Conservation (phyloP, 2,329 filamentous ascomycete genomes). For the Nothophaeocryptopus gaeumannii region DNA sequence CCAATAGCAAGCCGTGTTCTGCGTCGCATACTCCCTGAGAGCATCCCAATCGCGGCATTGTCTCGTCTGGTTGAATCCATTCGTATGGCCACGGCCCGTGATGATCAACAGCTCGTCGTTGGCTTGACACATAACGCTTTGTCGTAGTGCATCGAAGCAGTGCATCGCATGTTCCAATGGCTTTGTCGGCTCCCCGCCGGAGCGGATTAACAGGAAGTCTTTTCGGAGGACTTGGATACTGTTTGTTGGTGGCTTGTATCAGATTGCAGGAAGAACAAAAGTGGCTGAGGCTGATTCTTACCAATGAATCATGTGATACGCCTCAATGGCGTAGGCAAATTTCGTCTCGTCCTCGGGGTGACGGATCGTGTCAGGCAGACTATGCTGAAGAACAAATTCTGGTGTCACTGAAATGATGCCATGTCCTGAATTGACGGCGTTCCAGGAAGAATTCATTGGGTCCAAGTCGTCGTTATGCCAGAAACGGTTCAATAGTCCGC, state of each 20-base stretch:
- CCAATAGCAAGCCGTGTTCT: slow-evolving; percentile 13
- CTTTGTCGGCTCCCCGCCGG: not conserved
- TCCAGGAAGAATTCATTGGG: slow-evolving; percentile 6
- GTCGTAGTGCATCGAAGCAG: slow-evolving; percentile 14
- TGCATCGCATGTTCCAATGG: slow-evolving; percentile 10
- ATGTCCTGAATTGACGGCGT: slow-evolving; percentile 5
- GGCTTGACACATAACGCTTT: slow-evolving; percentile 7
- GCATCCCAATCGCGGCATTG: slow-evolving; percentile 12
- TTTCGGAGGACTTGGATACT: not conserved
- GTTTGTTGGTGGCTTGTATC: not conserved
- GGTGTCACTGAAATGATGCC: slow-evolving; percentile 5
- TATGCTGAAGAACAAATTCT: not conserved
- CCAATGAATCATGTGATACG: slow-evolving; percentile 15
- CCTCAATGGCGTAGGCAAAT: slow-evolving; percentile 10
- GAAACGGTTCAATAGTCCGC: slow-evolving; percentile 3
- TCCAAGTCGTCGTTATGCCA: slow-evolving; percentile 3
- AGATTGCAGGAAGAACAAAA: not conserved
- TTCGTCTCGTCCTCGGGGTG: slow-evolving; percentile 2
- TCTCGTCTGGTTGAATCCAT: slow-evolving; percentile 2
- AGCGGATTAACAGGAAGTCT: not conserved
- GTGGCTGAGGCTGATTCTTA: not conserved
- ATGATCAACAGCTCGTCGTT: slow-evolving; percentile 9
- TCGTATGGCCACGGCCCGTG: slow-evolving; percentile 8
- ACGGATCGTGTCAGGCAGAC: slow-evolving; percentile 8
- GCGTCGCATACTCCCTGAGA: slow-evolving; percentile 10